Percentiles rank a stretch among this genome's conserved stretches.
Conservation (phyloP, 768 basidiomycete species). For the Boletus patriciae region DNA sequence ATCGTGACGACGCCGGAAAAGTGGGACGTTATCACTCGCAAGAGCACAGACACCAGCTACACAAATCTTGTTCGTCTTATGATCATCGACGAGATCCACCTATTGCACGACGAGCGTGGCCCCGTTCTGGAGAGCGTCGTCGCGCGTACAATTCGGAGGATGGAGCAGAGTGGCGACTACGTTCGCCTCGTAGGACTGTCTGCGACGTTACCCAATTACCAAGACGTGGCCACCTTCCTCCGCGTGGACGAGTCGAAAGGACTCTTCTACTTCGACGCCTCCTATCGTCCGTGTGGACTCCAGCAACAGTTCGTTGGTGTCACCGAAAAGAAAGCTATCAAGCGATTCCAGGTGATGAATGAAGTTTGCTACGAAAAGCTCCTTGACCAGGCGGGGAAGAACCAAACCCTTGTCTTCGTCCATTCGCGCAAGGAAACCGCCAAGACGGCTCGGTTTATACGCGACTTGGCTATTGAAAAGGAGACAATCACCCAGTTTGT, state of each 20-base stretch:
- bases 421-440: conserved; percentile 98
- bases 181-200: conserved; percentile 94
- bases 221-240: conserved; percentile 96
- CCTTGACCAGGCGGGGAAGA: conserved; percentile 86
- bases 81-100: conserved; percentile 97
- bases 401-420: conserved; percentile 94
- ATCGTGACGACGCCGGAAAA: conserved; percentile 99
- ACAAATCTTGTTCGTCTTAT: conserved; percentile 95
- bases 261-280: conserved; percentile 95
- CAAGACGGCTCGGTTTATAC: conserved; percentile 92
- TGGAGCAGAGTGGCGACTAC: conserved; percentile 93
- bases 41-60: conserved; percentile 94
- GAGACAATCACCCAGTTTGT: conserved; percentile 97
- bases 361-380: conserved; percentile 99
- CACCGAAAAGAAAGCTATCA: conserved; percentile 99
- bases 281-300: conserved; percentile 90
- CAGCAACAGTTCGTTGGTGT: conserved; percentile 97
- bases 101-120: conserved; percentile 96
- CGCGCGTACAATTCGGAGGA: conserved; percentile 84
- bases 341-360: conserved; percentile 96
- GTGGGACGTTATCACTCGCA: conserved; percentile 99
- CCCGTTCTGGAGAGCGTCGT: conserved; percentile 93
- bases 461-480: conserved; percentile 94
- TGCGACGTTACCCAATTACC: conserved; percentile 97
- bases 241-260: conserved; percentile 91